phyloP scores from a whole-genome alignment of 1,139 yeast genomes.

The Lodderomyces jiufengensis region DNA sequence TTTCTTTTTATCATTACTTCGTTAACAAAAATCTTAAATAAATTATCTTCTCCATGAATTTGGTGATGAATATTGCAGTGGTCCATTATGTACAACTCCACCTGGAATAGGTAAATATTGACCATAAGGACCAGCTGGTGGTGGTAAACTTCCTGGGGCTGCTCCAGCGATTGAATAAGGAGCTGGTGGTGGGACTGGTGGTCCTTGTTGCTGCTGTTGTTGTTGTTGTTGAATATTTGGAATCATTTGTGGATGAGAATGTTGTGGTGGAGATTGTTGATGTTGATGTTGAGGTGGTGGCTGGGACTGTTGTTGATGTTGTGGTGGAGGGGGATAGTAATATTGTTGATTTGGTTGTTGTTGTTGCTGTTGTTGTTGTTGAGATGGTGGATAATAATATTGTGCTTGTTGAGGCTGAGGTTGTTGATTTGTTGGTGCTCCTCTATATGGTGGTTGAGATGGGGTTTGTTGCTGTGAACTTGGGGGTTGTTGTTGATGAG shows the following conservation, averaged over 20 bases:
- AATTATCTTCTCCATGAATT: slow-evolving; percentile 33
- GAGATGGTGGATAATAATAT: slow-evolving; percentile 9
- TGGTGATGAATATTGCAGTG: slow-evolving; percentile 27
- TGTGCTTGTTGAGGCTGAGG: slow-evolving; percentile 10
- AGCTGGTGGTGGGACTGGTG: slow-evolving; percentile 10
- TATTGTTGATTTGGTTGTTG: slow-evolving; percentile 6
- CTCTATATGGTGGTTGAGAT: slow-evolving; percentile 9
- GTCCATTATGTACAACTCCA: slow-evolving; percentile 15
- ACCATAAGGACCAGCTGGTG: slow-evolving; percentile 35
- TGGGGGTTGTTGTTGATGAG: slow-evolving; percentile 12
- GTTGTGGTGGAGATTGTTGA: slow-evolving; percentile 13
- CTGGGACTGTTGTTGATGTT: slow-evolving; percentile 11
- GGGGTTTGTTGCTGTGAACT: slow-evolving; percentile 11
- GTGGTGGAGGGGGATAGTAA: too few relatives aligned
- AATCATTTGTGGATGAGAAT: slow-evolving; percentile 4
- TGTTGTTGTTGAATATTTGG: slow-evolving; percentile 13
- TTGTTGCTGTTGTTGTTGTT: slow-evolving; percentile 9
- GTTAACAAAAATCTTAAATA: too few relatives aligned
- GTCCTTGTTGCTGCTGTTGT: slow-evolving; percentile 16
- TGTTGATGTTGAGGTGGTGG: slow-evolving; percentile 14
- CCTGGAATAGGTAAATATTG: slow-evolving; percentile 32
- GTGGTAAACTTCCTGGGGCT: slow-evolving; percentile 16
- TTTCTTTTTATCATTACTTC: too few relatives aligned
- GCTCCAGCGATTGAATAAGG: slow-evolving; percentile 15
- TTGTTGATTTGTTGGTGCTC: slow-evolving; percentile 5